phyloP scores from a whole-genome alignment of 164 flowering plant genomes.

The Aristolochia contorta region DNA sequence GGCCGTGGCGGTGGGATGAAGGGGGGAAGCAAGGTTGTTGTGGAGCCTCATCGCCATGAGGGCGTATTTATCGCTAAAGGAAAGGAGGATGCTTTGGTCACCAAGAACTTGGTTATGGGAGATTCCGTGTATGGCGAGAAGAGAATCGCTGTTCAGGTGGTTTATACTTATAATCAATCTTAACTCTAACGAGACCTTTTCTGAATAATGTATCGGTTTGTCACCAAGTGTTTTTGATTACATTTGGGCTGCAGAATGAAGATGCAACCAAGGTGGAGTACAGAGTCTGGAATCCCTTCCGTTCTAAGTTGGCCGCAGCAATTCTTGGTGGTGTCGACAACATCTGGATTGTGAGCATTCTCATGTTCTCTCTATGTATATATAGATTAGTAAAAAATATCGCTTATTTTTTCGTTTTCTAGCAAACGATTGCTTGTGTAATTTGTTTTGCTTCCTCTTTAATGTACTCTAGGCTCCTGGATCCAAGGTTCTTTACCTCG shows the following conservation, averaged over 20 bases:
- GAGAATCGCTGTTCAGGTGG: constrained; percentile 78
- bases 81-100: constrained; percentile 87
- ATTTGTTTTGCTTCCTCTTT: neutral
- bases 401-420: neutral
- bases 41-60: constrained; percentile 82
- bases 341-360: constrained; percentile 70
- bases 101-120: constrained; percentile 82
- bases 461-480: constrained; percentile 57
- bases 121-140: constrained; percentile 95
- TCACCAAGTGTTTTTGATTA: neutral
- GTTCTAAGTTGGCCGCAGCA: constrained; percentile 92
- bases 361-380: neutral
- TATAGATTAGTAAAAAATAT: neutral
- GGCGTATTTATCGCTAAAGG: constrained; percentile 93
- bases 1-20: constrained; percentile 69
- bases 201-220: too few relatives aligned
- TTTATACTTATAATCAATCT: too few relatives aligned
- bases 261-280: constrained; percentile 88
- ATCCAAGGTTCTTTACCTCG: constrained; percentile 76
- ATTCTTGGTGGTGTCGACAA: constrained; percentile 89
- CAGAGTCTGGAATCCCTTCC: constrained; percentile 93
- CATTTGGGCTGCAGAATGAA: constrained; percentile 43
- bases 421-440: neutral
- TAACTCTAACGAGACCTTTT: too few relatives aligned
- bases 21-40: constrained; percentile 76